phyloP scores from a whole-genome alignment of 139 green algal species.

The Astrephomene gubernaculifera region DNA sequence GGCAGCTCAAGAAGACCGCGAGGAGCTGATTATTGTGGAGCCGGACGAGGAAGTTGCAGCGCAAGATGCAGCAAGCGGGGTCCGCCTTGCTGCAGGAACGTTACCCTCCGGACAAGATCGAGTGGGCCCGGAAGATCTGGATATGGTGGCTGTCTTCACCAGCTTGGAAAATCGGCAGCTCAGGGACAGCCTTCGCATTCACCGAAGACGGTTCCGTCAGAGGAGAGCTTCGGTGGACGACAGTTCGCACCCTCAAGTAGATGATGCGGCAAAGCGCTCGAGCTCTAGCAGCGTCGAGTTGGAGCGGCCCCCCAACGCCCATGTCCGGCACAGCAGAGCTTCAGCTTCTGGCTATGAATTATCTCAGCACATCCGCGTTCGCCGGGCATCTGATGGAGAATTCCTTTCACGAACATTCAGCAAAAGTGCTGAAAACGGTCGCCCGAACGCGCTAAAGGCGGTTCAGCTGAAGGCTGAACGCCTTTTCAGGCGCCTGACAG shows the following conservation, averaged over 20 bases:
- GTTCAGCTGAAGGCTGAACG: slow-evolving; percentile 8
- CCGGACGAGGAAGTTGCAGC: not conserved
- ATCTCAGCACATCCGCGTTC: not conserved
- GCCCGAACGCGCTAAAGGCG: not conserved
- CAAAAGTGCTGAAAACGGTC: not conserved
- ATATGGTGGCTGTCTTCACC: not conserved
- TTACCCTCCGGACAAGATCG: not conserved
- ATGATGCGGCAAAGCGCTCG: not conserved
- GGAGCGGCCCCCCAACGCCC: not conserved
- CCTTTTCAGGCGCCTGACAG: slow-evolving; percentile 1
- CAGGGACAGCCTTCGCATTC: slow-evolving; percentile 18
- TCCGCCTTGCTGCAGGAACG: not conserved
- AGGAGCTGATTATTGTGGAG: not conserved
- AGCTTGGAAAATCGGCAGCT: not conserved
- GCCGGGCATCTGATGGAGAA: slow-evolving; percentile 22
- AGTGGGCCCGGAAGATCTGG: not conserved
- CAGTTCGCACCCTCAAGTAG: not conserved
- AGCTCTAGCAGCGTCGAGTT: not conserved
- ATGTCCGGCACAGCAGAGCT: not conserved
- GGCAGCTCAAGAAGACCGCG: not conserved
- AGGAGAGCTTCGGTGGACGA: slow-evolving; percentile 6
- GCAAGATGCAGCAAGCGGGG: not conserved
- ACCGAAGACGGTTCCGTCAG: slow-evolving; percentile 2
- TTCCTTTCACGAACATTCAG: not conserved
- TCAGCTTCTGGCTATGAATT: not conserved